Evolutionary conservation across 106 monocot species (phyloP), one percentile per base, ranked within the genome.

Genomic region (Phalaenopsis equestris): DNA sequence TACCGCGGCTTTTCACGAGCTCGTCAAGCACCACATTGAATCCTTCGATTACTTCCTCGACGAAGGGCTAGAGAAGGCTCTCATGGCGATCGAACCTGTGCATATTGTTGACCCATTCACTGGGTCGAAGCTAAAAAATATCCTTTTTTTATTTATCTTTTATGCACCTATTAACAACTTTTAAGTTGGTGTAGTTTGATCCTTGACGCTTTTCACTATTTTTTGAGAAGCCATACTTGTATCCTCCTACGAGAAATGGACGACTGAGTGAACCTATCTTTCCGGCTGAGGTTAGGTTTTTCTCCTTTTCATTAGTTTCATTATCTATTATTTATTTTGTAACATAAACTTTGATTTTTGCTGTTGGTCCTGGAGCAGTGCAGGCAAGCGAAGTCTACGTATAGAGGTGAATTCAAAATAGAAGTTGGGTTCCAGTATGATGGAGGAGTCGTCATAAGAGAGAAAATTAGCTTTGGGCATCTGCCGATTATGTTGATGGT

Each of bases 401-500:
- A 98, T 68, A 78, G 52, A 58, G 97, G 92, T 17, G 86, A 84
- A 11, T 87, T 98, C 70, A 82, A 45, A 14, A 85, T 75, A 19
- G 84, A 82, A 19, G 43, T 92, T 4, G 78, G 80, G 81, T 84
- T 92, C 55, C 92, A 94, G 84, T 89, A 83, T 52, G 75, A 90
- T n/a, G 87, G 80, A 3, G 87, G 88, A 42, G 78, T 42, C 4
- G 79, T 80, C 41, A 74, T 89, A 10, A 78, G 89, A 43, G 81
- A 92, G 11, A 87, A 9, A n/a, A 10, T 92, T 72, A 83, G 74
- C 79, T 92, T 87, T 55, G 97, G 97, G 2, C 56, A 87, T 86
- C 24, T 98, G 43, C 97, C 97, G 30, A 94, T 98, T 72, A 98
- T 98, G 97, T 84, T 98, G 72, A 98, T 83, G 97, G 97, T 96